phyloP scores from a whole-genome alignment of 129 eudicot species.

The Glebionis coronaria region DNA sequence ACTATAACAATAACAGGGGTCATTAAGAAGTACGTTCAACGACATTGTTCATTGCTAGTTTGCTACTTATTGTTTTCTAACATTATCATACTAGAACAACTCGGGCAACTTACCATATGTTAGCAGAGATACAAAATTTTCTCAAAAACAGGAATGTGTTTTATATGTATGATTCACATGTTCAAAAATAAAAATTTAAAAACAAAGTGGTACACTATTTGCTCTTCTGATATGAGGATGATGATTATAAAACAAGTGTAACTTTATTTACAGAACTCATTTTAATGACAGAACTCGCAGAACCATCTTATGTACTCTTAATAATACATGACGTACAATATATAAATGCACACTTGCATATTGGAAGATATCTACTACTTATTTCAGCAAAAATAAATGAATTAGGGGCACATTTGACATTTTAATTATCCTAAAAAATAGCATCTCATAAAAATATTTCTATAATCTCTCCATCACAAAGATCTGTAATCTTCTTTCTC shows the following conservation, averaged over 20 bases:
- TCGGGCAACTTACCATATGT: not conserved
- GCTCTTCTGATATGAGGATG: not conserved
- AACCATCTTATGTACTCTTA: too few species aligned
- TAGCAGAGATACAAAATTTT: not conserved
- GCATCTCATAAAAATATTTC: too few species aligned
- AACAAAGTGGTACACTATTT: not conserved
- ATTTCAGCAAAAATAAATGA: too few species aligned
- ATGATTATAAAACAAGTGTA: not conserved
- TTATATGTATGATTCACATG: not conserved
- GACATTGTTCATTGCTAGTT: not conserved
- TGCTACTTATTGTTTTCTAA: not conserved
- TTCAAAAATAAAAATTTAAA: not conserved
- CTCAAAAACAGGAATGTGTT: not conserved
- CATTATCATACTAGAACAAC: not conserved
- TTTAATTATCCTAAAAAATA: too few species aligned
- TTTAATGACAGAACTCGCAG: too few species aligned
- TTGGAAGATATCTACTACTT: too few species aligned
- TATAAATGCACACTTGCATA: too few species aligned
- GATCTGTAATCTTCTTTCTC: too few species aligned
- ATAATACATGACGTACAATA: too few species aligned
- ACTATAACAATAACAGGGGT: not conserved
- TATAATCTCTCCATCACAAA: too few species aligned
- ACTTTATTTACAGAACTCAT: too few species aligned
- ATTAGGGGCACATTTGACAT: too few species aligned
- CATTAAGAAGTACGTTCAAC: not conserved